Evolutionary conservation across 345 rosid genomes (phyloP).

Genomic region (Mercurialis annua): DNA sequence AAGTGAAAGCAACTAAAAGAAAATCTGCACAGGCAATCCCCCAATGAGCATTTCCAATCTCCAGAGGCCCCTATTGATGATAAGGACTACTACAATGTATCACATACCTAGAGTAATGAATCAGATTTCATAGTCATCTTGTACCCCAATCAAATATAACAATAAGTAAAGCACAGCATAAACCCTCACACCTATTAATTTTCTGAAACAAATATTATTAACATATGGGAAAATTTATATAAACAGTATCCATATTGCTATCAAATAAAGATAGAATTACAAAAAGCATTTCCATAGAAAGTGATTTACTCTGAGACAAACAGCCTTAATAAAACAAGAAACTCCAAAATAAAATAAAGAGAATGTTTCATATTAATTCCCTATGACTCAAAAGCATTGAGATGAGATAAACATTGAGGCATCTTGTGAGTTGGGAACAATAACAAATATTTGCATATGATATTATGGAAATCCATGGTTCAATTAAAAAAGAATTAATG

Average conservation of each 20-base stretch:
- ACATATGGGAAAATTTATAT: too few species aligned
- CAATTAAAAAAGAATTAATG: background rate
- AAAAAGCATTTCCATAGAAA: too few species aligned
- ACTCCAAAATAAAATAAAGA: background rate
- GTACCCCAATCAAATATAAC: background rate
- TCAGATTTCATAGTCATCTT: background rate
- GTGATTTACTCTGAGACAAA: background rate
- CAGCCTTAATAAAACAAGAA: background rate
- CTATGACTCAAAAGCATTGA: background rate
- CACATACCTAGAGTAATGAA: too few species aligned
- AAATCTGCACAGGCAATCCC: too few species aligned
- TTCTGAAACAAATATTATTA: too few species aligned
- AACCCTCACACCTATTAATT: too few species aligned
- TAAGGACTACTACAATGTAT: background rate
- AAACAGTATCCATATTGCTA: background rate
- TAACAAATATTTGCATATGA: background rate
- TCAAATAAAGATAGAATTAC: too few species aligned
- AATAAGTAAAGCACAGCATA: background rate
- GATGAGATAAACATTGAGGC: background rate
- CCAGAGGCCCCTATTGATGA: background rate
- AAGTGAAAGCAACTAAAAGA: background rate
- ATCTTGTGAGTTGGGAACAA: slow-evolving; percentile 4
- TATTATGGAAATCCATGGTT: background rate
- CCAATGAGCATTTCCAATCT: background rate
- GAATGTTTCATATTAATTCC: background rate